phyloP scores from a whole-genome alignment of 2,329 filamentous ascomycete genomes.

The Colletotrichum australisinense region DNA sequence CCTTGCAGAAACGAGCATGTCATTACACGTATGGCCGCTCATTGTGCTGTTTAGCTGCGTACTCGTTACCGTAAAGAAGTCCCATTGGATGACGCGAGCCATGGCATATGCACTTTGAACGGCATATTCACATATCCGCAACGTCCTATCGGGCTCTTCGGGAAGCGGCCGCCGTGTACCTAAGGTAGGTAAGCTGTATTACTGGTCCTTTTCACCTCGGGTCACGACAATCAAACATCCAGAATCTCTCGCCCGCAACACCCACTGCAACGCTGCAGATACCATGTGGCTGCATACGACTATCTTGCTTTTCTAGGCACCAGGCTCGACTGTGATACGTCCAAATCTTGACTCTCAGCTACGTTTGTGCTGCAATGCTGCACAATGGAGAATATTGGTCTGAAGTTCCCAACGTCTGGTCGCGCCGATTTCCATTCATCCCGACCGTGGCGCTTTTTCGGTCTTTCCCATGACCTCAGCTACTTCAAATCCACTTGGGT shows the following conservation, averaged over 20 bases:
- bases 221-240: not conserved
- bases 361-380: conserved; percentile 7
- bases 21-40: not conserved
- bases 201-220: not conserved
- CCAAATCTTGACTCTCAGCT: not conserved
- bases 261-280: not conserved
- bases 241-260: not conserved
- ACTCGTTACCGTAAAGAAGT: no score
- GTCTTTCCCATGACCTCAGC: conserved; percentile 1
- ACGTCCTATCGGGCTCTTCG: not conserved
- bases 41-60: not conserved
- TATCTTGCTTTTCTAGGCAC: not conserved
- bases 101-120: not conserved
- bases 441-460: conserved; percentile 23
- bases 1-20: not conserved
- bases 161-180: not conserved
- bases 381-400: conserved; percentile 12
- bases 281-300: conserved; percentile 15
- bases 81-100: not conserved
- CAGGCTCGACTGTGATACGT: conserved; percentile 3
- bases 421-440: not conserved
- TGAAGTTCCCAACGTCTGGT: not conserved
- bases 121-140: not conserved
- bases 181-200: not conserved
- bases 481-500: not conserved